Percentiles rank a stretch among this genome's conserved stretches.
phyloP scores from a whole-genome alignment of 768 basidiomycete genomes.

The Rossbeevera mucosa region DNA sequence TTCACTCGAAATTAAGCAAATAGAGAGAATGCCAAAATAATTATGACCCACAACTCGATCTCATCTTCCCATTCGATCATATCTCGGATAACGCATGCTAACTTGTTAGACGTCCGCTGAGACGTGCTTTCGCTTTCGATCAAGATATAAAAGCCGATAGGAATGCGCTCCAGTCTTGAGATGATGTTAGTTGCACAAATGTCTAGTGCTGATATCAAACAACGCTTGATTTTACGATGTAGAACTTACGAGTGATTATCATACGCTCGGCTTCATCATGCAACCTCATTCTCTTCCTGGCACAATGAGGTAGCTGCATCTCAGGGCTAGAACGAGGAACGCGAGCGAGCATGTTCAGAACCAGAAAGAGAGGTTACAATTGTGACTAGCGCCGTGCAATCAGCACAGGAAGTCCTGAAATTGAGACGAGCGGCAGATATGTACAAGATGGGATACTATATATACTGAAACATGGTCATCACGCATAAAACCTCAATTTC shows the following conservation, averaged over 20 bases:
- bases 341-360: neutral
- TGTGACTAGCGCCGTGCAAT: no score
- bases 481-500: slow-evolving; percentile 2
- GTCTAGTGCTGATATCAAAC: neutral
- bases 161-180: neutral
- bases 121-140: neutral
- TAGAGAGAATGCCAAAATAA: neutral
- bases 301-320: neutral
- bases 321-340: neutral
- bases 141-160: neutral
- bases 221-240: neutral
- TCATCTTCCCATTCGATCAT: neutral
- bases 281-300: neutral
- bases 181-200: neutral
- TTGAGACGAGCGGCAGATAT: no score
- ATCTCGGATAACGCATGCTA: neutral
- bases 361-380: neutral
- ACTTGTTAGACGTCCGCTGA: neutral
- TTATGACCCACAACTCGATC: neutral
- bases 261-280: neutral
- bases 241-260: neutral
- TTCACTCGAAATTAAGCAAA: neutral
- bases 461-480: slow-evolving; percentile 1
- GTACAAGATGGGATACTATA: slow-evolving; percentile 10
- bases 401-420: neutral